phyloP scores from a whole-genome alignment of 768 basidiomycete species.

The Cyclocybe cylindracea region DNA sequence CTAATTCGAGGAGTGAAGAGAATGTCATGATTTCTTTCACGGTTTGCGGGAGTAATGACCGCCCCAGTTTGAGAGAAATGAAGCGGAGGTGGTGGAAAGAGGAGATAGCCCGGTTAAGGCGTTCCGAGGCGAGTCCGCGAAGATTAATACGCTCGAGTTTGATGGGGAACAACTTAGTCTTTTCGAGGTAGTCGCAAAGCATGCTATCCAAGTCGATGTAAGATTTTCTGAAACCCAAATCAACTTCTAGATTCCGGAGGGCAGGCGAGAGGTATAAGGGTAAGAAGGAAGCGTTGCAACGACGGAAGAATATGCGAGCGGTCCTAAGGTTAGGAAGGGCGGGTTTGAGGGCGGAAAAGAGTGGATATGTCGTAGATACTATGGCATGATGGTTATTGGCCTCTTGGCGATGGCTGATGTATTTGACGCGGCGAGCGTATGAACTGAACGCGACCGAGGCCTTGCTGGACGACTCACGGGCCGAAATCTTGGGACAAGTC shows the following conservation, averaged over 20 bases:
- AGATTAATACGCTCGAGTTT: slow-evolving; percentile 36
- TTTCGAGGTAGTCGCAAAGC: slow-evolving; percentile 27
- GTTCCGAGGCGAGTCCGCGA: slow-evolving; percentile 34
- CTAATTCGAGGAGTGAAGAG: slow-evolving; percentile 38
- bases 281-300: slow-evolving; percentile 22
- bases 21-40: slow-evolving; percentile 38
- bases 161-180: slow-evolving; percentile 26
- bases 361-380: not conserved
- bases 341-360: not conserved
- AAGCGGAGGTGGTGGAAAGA: slow-evolving; percentile 31
- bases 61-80: slow-evolving; percentile 40
- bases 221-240: slow-evolving; percentile 37
- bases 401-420: slow-evolving; percentile 30
- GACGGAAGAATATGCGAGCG: slow-evolving; percentile 28
- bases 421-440: slow-evolving; percentile 38
- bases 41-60: slow-evolving; percentile 34
- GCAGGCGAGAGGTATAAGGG: slow-evolving; percentile 33
- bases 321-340: slow-evolving; percentile 29
- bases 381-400: slow-evolving; percentile 12
- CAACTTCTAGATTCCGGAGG: slow-evolving; percentile 37
- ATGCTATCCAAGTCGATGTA: slow-evolving; percentile 14
- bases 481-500: slow-evolving; percentile 1
- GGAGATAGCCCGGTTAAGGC: slow-evolving; percentile 31
- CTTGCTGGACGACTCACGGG: not conserved
- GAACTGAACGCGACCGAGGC: slow-evolving; percentile 28